Evolutionary conservation across 202 grass and related monocot genomes (phyloP), one percentile per base, ranked within the genome.

Genomic region (Zoysia matrella): DNA sequence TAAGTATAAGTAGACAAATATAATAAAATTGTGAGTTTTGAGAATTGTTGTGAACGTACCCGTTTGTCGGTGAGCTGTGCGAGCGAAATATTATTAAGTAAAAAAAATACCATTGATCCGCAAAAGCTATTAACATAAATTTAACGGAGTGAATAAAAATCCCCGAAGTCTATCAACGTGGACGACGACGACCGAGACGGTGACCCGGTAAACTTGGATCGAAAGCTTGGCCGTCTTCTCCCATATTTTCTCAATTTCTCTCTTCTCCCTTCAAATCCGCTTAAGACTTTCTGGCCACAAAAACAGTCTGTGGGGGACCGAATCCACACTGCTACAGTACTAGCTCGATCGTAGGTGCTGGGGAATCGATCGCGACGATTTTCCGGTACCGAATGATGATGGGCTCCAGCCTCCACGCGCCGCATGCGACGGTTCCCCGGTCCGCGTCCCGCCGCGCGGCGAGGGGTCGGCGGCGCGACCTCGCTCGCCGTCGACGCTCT

Each of bases 201-300:
- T n/a, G 67, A 65, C 73, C 39, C 39, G 47, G 61, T 42, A 78
- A 63, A 44, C 46, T 76, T 77, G 49, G 49, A 51, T 9, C 55
- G 74, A 74, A 6, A 22, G 4, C 2, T 11, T 67, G 15, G 18
- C 45, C 15, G 3, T 47, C 46, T 6, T 6, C 46, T 6, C 5
- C 5, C 46, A 3, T 3, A 3, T 47, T 47, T 6, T 47, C 46
- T 47, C 5, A 4, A 14, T 55, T 55, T 4, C 0, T 10, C 54
- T 2, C 4, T 5, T 5, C 1, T 16, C 15, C 11, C 4, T 55
- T 69, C 48, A 71, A 57, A 22, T 11, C 58, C 9, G 9, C 2
- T 12, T 30, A 30, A 1, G 22, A 1, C 10, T 82, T 77, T 57
- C 57, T 48, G 73, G 72, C 78, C 78, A 86, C 65, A 43, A 10